Percentiles rank a stretch among this genome's conserved stretches.
Evolutionary conservation across 148 eudicot genomes (phyloP).

Genomic region (Diospyros lotus): DNA sequence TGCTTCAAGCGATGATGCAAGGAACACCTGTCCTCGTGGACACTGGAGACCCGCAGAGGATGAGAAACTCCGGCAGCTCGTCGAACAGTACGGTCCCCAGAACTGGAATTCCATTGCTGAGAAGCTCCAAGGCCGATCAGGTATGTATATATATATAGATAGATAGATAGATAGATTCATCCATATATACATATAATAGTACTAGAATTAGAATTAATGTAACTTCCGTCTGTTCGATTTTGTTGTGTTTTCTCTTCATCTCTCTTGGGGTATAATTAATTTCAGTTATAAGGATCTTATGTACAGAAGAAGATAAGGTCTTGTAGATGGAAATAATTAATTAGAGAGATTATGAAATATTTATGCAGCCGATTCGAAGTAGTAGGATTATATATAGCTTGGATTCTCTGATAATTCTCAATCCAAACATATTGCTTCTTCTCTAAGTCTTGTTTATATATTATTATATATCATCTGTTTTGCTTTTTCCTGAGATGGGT

Average conservation of each 20-base stretch:
- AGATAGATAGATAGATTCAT: too few species aligned
- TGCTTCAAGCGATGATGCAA: conserved; percentile 44
- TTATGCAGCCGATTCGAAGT: too few species aligned
- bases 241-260: too few species aligned
- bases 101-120: conserved; percentile 96
- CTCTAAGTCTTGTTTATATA: not conserved
- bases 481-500: not conserved
- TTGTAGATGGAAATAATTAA: too few species aligned
- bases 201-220: too few species aligned
- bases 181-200: too few species aligned
- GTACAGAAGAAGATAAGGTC: too few species aligned
- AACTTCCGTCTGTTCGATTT: too few species aligned
- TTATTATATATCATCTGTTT: not conserved
- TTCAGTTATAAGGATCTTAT: too few species aligned
- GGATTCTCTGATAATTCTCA: not conserved
- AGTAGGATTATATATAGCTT: not conserved
- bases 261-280: too few species aligned
- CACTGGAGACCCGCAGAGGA: conserved; percentile 99
- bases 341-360: too few species aligned
- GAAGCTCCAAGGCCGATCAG: conserved; percentile 96
- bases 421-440: not conserved
- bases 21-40: conserved; percentile 67
- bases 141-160: conserved; percentile 19
- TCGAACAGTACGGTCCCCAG: conserved; percentile 79
- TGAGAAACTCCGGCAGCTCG: conserved; percentile 78